Evolutionary conservation across 495 filamentous ascomycete genomes (phyloP), one percentile per base, ranked within the genome.

Genomic region (Neurospora sp.): DNA sequence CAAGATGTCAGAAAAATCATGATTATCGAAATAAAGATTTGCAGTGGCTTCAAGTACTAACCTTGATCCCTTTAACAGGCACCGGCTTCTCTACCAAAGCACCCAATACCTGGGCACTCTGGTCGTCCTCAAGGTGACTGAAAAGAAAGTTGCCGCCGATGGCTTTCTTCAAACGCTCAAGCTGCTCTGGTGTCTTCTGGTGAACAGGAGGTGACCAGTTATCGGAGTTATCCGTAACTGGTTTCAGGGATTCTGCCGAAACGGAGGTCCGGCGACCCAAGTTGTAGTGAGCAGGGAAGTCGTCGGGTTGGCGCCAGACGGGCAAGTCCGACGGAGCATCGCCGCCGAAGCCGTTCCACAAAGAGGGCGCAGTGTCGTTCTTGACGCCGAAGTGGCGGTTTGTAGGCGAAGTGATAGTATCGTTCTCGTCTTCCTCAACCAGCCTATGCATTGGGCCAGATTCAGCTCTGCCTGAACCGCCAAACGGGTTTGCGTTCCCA

Each of bases 71-170:
- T 84, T 94, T 96, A 72, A 94, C 92, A 0, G 96, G 96, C 61
- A 99, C 95, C 5, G 93, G 91, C 82, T 98, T 98, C 82, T 99
- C 96, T 70, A 96, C 91, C 68, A 99, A 83, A 6, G 96, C 96
- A 65, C 94, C 92, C 44, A 99, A 87, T 44, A 98, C 93, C 61
- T 96, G 93, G 38, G 86, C 86, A 74, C 89, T 91, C 81, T 96
- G 92, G 71, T 98, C 96, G 71, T 98, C 96, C 72, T 97, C 95
- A 16, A 98, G 88, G 78, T 97, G 93, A 74, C 90, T 92, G 82
- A 98, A 99, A 75, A 99, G 85, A 81, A 98, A 98, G 82, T 98
- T 98, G 74, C 87, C 86, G 73, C 91, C 89, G 46, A 99, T 94
- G 40, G 96, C 93, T 31, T 87, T 85, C 83, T 91, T 91, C 71